Conservation (phyloP, 2,329 filamentous ascomycete species). For the Aspergillus glaucus region DNA sequence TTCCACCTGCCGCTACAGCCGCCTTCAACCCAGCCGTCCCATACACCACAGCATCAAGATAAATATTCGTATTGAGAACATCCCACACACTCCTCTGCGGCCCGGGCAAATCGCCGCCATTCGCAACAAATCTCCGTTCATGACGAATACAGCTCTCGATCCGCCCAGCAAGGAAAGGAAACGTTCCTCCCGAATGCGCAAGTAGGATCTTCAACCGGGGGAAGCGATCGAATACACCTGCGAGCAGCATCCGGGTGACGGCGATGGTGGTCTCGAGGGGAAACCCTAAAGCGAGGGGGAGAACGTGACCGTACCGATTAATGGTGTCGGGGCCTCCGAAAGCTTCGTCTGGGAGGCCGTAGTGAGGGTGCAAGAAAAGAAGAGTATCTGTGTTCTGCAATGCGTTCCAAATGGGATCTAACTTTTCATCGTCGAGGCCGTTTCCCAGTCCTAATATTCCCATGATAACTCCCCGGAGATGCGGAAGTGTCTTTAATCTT, state of each 20-base stretch:
- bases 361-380: constrained; percentile 86
- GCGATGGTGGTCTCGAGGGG: constrained; percentile 91
- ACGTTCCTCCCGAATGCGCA: constrained; percentile 80
- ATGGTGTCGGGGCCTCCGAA: constrained; percentile 69
- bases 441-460: constrained; percentile 74
- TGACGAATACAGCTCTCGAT: constrained; percentile 84
- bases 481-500: constrained; percentile 54
- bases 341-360: constrained; percentile 73
- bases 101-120: constrained; percentile 56
- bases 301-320: constrained; percentile 75
- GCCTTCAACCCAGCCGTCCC: constrained; percentile 58
- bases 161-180: constrained; percentile 81
- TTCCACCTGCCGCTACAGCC: constrained; percentile 64
- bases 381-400: constrained; percentile 59
- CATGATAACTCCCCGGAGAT: constrained; percentile 79
- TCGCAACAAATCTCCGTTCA: constrained; percentile 65
- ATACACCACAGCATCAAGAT: constrained; percentile 64
- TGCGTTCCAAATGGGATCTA: constrained; percentile 67
- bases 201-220: constrained; percentile 65
- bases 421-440: constrained; percentile 68
- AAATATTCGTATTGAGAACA: constrained; percentile 67
- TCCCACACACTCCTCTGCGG: constrained; percentile 57
- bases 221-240: constrained; percentile 75
- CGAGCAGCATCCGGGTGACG: constrained; percentile 78
- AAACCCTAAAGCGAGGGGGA: constrained; percentile 80